These are phyloP conservation scores for Hyphopichia wangnamkhiaoensis DNA, from an alignment of 1,139 yeast genomes.

Conservation along the genomic window DNA sequence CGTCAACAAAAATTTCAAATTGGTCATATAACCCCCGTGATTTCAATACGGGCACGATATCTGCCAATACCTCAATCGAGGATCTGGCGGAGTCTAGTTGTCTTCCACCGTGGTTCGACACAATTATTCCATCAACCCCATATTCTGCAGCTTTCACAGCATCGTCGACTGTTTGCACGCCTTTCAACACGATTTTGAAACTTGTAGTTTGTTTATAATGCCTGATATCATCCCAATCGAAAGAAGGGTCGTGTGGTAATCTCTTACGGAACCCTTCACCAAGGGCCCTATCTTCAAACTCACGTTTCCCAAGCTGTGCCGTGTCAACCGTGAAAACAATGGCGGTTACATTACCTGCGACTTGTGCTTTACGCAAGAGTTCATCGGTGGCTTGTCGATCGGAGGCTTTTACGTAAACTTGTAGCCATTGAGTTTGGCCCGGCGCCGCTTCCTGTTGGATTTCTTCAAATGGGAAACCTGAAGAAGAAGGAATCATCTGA, in stretches of 20 bases:
- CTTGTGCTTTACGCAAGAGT: conserved; percentile 8
- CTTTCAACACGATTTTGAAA: conserved; percentile 40
- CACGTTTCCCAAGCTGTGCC: conserved; percentile 18
- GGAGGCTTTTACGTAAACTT: conserved; percentile 33
- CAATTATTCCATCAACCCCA: conserved; percentile 42
- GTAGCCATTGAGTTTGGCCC: conserved; percentile 31
- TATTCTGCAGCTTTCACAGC: conserved; percentile 39
- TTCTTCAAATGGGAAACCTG: conserved; percentile 54
- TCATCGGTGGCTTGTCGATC: conserved; percentile 6
- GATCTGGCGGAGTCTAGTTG: conserved; percentile 45
- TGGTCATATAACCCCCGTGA: conserved; percentile 23
- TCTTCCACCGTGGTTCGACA: conserved; percentile 52
- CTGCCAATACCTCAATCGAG: conserved; percentile 42
- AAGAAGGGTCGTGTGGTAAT: conserved; percentile 9
- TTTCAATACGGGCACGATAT: conserved; percentile 34
- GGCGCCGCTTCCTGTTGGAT: conserved; percentile 44
- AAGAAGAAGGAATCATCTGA: conserved; percentile 55
- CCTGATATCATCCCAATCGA: conserved; percentile 10
- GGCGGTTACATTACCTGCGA: conserved; percentile 10
- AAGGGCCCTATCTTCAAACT: conserved; percentile 9
- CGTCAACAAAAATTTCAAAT: conserved; percentile 43
- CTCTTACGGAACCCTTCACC: conserved; percentile 3
- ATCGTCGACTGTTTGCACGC: conserved; percentile 47
- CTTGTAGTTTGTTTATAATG: conserved; percentile 9
- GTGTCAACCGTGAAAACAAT: conserved; percentile 17